phyloP scores from a whole-genome alignment of 1,139 yeast genomes.

The Blastobotrys petasosporus region DNA sequence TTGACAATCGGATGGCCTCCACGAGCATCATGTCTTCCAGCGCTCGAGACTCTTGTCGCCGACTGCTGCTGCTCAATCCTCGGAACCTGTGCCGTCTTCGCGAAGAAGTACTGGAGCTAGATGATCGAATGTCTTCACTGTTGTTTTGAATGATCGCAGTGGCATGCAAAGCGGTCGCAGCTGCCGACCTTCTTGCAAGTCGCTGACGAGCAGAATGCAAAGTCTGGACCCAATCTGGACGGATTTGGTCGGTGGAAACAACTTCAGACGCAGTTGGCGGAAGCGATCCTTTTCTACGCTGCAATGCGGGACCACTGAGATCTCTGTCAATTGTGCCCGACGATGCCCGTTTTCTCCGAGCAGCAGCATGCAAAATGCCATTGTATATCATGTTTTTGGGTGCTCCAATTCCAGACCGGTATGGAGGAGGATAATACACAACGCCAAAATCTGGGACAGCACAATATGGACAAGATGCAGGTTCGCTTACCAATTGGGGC shows the following conservation, averaged over 20 bases:
- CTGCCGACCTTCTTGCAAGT: constrained; percentile 81
- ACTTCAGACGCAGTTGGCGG: constrained; percentile 34
- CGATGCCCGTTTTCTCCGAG: constrained; percentile 3
- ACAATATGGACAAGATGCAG: constrained; percentile 91
- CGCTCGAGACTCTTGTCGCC: constrained; percentile 26
- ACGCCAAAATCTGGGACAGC: constrained; percentile 84
- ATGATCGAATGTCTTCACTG: constrained; percentile 11
- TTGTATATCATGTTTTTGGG: neutral
- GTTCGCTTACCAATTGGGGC: constrained; percentile 59
- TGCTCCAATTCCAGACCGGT: constrained; percentile 8
- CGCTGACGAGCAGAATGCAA: constrained; percentile 66
- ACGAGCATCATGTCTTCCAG: constrained; percentile 77
- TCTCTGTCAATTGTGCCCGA: constrained; percentile 5
- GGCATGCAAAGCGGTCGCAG: constrained; percentile 91
- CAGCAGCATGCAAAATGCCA: too few species aligned
- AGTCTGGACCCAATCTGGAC: constrained; percentile 90
- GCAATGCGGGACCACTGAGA: constrained; percentile 12
- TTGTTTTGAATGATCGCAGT: constrained; percentile 51
- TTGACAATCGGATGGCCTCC: constrained; percentile 62
- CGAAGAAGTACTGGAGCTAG: constrained; percentile 10
- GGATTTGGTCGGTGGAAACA: constrained; percentile 68
- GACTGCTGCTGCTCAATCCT: constrained; percentile 5
- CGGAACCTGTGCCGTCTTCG: constrained; percentile 10
- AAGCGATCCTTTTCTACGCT: constrained; percentile 22
- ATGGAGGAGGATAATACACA: constrained; percentile 59